phyloP scores from a whole-genome alignment of 495 filamentous ascomycete genomes.

The Penicillium simplicissimum region DNA sequence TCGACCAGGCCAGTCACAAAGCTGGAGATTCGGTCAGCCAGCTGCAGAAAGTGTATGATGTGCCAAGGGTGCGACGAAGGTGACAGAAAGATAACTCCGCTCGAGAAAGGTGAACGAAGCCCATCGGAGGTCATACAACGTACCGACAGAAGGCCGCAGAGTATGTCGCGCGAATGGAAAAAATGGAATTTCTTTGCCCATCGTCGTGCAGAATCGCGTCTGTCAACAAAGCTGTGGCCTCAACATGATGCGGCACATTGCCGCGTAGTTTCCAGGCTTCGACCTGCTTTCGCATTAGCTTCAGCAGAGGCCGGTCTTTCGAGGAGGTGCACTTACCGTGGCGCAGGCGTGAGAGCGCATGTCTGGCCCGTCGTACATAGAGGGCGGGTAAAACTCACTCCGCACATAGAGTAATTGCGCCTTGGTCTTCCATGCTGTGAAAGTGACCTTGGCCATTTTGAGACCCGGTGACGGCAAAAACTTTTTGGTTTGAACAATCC shows the following conservation, averaged over 20 bases:
- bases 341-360: conserved; percentile 48
- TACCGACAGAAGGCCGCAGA: conserved; percentile 62
- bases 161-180: conserved; percentile 58
- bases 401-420: conserved; percentile 67
- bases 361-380: conserved; percentile 37
- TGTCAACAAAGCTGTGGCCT: conserved; percentile 75
- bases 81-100: not conserved
- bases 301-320: conserved; percentile 4
- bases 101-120: not conserved
- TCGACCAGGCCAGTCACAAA: conserved; percentile 92
- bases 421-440: conserved; percentile 76
- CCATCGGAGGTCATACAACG: conserved; percentile 14
- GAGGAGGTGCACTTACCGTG: conserved; percentile 35
- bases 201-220: conserved; percentile 72
- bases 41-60: not conserved
- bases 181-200: conserved; percentile 49
- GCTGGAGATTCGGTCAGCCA: conserved; percentile 42
- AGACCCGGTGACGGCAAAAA: not conserved
- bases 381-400: conserved; percentile 61
- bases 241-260: conserved; percentile 76
- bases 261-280: conserved; percentile 64
- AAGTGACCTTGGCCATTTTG: conserved; percentile 70
- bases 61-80: not conserved
- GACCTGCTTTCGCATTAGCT: conserved; percentile 36
- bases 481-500: not conserved